Evolutionary conservation across 805 yeast species (phyloP).

Genomic region (Clavispora phyllophila): DNA sequence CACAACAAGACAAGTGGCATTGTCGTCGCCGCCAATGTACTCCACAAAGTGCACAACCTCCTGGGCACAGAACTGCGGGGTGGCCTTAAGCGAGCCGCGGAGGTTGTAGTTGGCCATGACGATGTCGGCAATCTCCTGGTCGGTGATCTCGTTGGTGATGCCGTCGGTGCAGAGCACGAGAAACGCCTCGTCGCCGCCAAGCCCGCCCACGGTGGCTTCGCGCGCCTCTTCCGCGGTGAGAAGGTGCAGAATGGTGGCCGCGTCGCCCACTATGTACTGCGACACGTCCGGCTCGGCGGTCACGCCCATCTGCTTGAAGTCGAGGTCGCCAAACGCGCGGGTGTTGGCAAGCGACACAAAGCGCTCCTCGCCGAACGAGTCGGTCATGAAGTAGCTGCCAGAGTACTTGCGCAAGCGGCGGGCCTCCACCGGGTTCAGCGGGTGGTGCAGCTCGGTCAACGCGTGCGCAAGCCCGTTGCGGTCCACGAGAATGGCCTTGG

Average conservation of each 20-base stretch:
- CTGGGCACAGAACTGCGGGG: conserved; percentile 81
- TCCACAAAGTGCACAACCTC: conserved; percentile 82
- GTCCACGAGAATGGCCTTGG: conserved; percentile 83
- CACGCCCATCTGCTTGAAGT: conserved; percentile 78
- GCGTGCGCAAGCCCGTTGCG: conserved; percentile 72
- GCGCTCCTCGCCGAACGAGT: conserved; percentile 89
- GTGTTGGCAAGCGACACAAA: conserved; percentile 85
- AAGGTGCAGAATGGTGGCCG: conserved; percentile 25
- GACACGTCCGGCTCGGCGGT: conserved; percentile 88
- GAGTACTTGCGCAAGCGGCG: conserved; percentile 62
- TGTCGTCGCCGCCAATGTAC: conserved; percentile 88
- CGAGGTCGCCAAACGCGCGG: conserved; percentile 85
- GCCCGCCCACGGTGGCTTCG: conserved; percentile 32
- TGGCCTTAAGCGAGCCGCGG: conserved; percentile 63
- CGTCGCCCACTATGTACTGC: conserved; percentile 63
- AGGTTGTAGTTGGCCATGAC: conserved; percentile 63
- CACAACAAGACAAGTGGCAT: conserved; percentile 86
- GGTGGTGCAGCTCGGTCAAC: conserved; percentile 80
- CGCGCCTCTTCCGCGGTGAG: conserved; percentile 35
- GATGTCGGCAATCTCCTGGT: conserved; percentile 88
- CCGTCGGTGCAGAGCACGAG: conserved; percentile 85
- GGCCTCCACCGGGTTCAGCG: conserved; percentile 75
- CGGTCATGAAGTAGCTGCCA: conserved; percentile 63
- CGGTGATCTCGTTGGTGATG: conserved; percentile 70
- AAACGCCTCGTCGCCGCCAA: conserved; percentile 87